Base-by-base conservation (phyloP, 306 rosid species). In the Malus orientalis region DNA sequence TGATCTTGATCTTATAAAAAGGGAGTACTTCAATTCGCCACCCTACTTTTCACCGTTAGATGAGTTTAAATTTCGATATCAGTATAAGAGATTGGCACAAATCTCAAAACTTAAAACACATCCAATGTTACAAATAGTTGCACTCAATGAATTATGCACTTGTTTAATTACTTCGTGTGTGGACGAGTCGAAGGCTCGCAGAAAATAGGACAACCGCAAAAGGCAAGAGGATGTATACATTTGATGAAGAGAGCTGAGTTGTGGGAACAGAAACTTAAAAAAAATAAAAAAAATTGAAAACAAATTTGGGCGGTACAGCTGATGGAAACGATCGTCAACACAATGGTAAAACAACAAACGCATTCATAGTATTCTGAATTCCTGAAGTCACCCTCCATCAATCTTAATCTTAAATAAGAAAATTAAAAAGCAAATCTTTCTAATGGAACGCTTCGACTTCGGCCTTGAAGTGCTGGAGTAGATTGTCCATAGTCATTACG, bases 361-460 rank as follows among this genome's bases (percentile, higher is more conserved):
- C 62, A n/a, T n/a, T 57, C 62, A 9, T 10, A 10, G 29, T n/a
- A n/a, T 57, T 57, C 53, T 1, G 10, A 57, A 57, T 57, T 23
- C 62, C 62, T 9, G 12, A n/a, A 57, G 14, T 57, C 62, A n/a
- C 62, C 13, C 62, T n/a, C 62, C 62, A 6, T 6, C 45, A 8
- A 57, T 57, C 25, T 2, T 57, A 57, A n/a, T 54, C 62, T 10
- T n/a, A 57, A n/a, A 11, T n/a, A 13, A n/a, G 27, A 4, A 38
- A 38, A 38, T 69, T 69, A 20, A 8, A 67, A 38, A 68, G 55
- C 29, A 19, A 74, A 63, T 66, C 15, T 51, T 38, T 38, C 84
- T 85, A 94, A 15, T 77, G 91, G 79, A 86, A 91, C 58, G 94
- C 91, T 25, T 84, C 91, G 61, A 81, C 74, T 79, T 95, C 91